Evolutionary conservation across 176 grass and related monocot species (phyloP), one percentile per base, ranked within the genome.

Genomic region (Alloteropsis semialata): DNA sequence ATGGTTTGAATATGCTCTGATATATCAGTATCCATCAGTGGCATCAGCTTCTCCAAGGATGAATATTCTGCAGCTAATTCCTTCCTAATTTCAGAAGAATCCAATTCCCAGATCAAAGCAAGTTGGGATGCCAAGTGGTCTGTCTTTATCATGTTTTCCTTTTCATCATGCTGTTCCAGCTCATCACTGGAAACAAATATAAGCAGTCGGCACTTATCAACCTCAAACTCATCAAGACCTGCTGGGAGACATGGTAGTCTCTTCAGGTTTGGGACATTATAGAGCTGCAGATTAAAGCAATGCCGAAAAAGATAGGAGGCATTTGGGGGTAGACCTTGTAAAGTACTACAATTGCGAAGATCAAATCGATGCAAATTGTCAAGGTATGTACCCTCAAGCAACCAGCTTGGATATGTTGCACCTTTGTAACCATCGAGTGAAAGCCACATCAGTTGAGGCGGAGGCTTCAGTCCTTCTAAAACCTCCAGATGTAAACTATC

Each of bases 191-290:
- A 0, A 29, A 6, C 6, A 63, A 86, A 86, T 3, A 32, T 12
- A 12, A 86, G 66, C 32, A 79, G 3, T 24, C 55, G 76, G 34
- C 84, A 84, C 5, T n/a, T n/a, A n/a, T n/a, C n/a, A n/a, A n/a
- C 5, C 2, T 2, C 0, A 0, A 75, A 84, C 16, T 17, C 16
- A 1, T 3, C 6, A 22, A 84, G 57, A 5, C 5, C 10, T 29
- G 15, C 3, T 72, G 66, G 75, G 39, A 79, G 55, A 79, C 7
- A 19, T 17, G 65, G 5, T 39, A 85, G 1, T 41, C n/a, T 64
- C 21, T 42, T 79, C 46, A 84, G 5, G 0, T 74, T 74, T 22
- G 70, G 70, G 11, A 74, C 4, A 6, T 34, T 14, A 0, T 22
- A 0, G 0, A 2, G 8, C 10, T 0, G 5, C 10, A 74, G 29